Evolutionary conservation across 345 rosid species (phyloP).

Genomic region (Dipteronia dyeriana): DNA sequence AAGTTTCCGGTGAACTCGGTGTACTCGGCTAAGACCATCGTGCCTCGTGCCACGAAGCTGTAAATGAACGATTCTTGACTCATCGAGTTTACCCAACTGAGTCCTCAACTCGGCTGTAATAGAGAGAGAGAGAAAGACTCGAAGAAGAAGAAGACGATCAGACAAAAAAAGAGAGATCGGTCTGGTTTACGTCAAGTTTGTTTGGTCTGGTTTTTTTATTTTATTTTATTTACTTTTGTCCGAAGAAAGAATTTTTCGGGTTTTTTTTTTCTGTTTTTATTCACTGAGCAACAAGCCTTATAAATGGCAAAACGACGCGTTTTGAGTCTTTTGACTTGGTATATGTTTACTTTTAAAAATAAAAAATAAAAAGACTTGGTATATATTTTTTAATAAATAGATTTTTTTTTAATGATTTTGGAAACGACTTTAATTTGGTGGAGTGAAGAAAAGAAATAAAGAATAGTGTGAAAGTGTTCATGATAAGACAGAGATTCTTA

Average conservation of each 20-base stretch:
- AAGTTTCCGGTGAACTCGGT: conserved; percentile 98
- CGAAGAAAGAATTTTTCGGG: conserved; percentile 19
- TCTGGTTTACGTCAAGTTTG: background rate
- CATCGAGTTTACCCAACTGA: conserved; percentile 46
- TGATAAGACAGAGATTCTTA: background rate
- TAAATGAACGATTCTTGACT: conserved; percentile 89
- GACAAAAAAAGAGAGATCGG: background rate
- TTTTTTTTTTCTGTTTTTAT: background rate
- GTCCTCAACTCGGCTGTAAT: conserved; percentile 5
- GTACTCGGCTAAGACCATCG: conserved; percentile 87
- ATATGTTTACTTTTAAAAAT: background rate
- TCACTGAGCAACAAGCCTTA: background rate
- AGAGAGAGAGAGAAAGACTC: conserved; percentile 15
- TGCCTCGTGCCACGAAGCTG: conserved; percentile 97
- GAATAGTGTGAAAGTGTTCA: background rate
- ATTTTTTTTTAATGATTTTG: background rate
- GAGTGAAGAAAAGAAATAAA: conserved; percentile 3
- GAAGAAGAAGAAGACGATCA: background rate
- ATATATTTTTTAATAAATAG: no score
- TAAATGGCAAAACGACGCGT: no score
- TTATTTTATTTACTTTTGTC: conserved; percentile 11
- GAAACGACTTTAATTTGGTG: background rate
- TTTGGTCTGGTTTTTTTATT: background rate
- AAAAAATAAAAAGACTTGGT: no score
- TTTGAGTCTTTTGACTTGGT: no score